Evolutionary conservation across 2,329 filamentous ascomycete species (phyloP).

Genomic region (Aspergillus puulaauensis): DNA sequence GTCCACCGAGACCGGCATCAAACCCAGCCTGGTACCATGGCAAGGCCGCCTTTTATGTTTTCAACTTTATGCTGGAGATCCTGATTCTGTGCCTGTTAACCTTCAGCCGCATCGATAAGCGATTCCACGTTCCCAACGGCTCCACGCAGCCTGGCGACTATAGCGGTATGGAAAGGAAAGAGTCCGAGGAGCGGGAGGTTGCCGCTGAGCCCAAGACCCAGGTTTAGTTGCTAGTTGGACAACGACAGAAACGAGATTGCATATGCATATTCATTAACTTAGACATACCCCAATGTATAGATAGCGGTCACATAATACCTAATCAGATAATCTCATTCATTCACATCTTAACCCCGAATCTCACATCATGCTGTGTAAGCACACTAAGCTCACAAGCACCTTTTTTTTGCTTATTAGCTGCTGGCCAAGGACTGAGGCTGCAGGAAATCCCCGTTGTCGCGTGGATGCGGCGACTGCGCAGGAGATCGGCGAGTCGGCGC

Average conservation of each 20-base stretch:
- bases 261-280: background rate
- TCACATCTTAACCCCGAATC: background rate
- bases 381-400: background rate
- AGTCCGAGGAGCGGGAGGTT: background rate
- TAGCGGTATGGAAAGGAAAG: conserved; percentile 32
- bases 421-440: background rate
- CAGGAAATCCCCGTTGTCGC: background rate
- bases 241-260: too few species aligned
- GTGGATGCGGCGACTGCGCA: background rate
- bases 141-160: conserved; percentile 21
- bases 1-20: conserved; percentile 47
- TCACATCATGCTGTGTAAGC: background rate
- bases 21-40: conserved; percentile 68
- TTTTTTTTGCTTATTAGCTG: background rate
- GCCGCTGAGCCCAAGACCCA: background rate
- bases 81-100: conserved; percentile 68
- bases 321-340: background rate
- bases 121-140: conserved; percentile 74
- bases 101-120: conserved; percentile 67
- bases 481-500: background rate
- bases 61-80: conserved; percentile 75
- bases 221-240: background rate
- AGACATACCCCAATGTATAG: background rate
- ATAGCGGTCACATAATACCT: background rate
- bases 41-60: conserved; percentile 74